phyloP scores from a whole-genome alignment of 2,329 filamentous ascomycete species.

The Alternaria sp. region DNA sequence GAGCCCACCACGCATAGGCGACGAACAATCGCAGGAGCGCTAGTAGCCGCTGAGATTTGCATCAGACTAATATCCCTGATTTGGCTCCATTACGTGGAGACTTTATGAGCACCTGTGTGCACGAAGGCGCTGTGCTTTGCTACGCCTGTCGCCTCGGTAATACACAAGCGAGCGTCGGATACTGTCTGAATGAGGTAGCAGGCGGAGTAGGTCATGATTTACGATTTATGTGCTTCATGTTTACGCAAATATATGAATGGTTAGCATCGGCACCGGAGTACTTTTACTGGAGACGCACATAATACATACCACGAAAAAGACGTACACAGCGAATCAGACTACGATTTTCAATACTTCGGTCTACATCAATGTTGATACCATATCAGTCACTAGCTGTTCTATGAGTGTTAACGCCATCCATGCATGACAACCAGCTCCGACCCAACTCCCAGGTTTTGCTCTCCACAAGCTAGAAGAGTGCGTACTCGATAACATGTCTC shows the following conservation, averaged over 20 bases:
- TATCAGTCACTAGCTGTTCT: neutral
- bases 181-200: neutral
- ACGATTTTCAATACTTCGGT: neutral
- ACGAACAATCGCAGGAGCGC: slow-evolving; percentile 36
- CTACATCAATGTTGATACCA: neutral
- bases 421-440: neutral
- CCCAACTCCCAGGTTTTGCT: neutral
- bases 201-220: slow-evolving; percentile 6
- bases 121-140: neutral
- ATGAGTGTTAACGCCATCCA: neutral
- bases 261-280: slow-evolving; percentile 8
- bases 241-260: slow-evolving; percentile 2
- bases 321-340: neutral
- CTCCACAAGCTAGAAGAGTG: neutral
- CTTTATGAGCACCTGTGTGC: neutral
- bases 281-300: neutral
- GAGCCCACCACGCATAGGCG: slow-evolving; percentile 51
- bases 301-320: neutral
- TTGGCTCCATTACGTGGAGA: neutral
- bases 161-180: neutral
- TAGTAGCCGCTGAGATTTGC: slow-evolving; percentile 5
- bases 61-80: neutral
- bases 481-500: neutral
- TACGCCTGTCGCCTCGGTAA: neutral
- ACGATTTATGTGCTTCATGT: slow-evolving; percentile 10